Evolutionary conservation across 179 eudicot genomes (phyloP).

Genomic region (Carnegiea gigantea): DNA sequence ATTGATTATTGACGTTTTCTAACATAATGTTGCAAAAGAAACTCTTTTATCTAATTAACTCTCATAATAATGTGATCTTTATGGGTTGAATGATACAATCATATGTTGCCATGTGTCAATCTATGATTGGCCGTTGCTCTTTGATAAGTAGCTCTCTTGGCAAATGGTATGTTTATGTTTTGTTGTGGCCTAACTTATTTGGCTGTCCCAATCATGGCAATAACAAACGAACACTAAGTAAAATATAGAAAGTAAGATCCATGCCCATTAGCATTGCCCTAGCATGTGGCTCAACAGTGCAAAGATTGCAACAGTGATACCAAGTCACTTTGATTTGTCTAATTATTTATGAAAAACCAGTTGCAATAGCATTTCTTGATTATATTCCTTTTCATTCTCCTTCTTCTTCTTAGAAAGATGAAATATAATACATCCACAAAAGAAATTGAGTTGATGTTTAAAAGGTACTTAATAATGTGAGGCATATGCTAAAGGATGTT

Average conservation of each 20-base stretch:
- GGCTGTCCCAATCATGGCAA: slow-evolving; percentile 40
- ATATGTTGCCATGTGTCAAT: slow-evolving; percentile 19
- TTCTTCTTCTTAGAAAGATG: neutral
- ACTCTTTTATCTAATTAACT: neutral
- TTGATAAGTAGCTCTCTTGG: slow-evolving; percentile 9
- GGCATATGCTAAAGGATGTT: too few relatives aligned
- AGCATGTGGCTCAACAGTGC: slow-evolving; percentile 11
- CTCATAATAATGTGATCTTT: neutral
- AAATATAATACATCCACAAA: neutral
- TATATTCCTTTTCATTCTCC: neutral
- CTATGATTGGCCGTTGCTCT: neutral
- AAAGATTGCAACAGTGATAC: slow-evolving; percentile 4
- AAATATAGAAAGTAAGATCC: neutral
- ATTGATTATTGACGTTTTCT: too few relatives aligned
- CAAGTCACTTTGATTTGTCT: slow-evolving; percentile 5
- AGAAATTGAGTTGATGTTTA: neutral
- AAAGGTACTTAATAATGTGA: neutral
- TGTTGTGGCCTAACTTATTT: slow-evolving; percentile 29
- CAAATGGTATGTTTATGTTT: slow-evolving; percentile 29
- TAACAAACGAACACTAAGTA: neutral
- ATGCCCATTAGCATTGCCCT: neutral
- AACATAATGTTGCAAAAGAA: neutral
- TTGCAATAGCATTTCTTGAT: neutral
- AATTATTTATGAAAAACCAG: neutral
- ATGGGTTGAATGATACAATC: neutral